Evolutionary conservation across 2,329 filamentous ascomycete genomes (phyloP), one percentile per base, ranked within the genome.

Genomic region (Samsoniella hepiali): DNA sequence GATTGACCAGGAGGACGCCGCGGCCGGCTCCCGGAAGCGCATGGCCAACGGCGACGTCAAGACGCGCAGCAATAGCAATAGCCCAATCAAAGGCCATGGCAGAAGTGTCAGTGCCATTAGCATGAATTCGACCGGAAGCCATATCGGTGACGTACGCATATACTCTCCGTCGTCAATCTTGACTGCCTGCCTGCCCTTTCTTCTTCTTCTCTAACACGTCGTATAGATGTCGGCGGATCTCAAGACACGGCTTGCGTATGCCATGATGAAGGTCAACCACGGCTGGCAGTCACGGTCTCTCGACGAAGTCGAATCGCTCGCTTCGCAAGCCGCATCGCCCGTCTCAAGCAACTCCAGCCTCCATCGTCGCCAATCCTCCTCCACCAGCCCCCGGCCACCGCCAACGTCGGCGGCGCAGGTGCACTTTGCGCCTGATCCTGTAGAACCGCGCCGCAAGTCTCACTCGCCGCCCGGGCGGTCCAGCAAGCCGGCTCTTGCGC

Each of bases 191-290:
- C 38, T 40, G 22, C 22, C 66, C 27, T 50, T 54, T 40, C 47
- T 61, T 8, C 31, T 40, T 38, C n/a, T 9, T 38, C 27, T n/a
- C 60, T 62, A 50, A 62, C 51, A 40, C 8, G 38, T 50, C 32
- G 27, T n/a, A 50, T 73, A 93, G 90, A 79, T 91, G 61, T 92
- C 91, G 47, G 85, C 88, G 62, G 90, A 94, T 72, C 83, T 98
- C 59, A 90, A 89, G 72, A 88, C 92, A 58, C 90, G 92, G 70
- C 83, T 98, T 34, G 91, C 92, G 7, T 97, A 97, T 75, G 94
- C 94, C 67, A 95, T 96, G 84, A 84, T 96, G 72, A 97, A 97
- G 76, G 90, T 97, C 47, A 91, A 92, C 73, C 88, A 96, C 72
- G 92, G 91, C 64, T 95, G 93, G 89, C 90, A 96, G 76, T 84